A percentile compares a stretch with the other conserved stretches of the same genome.
These are phyloP conservation scores for Penicillium parvum DNA, from an alignment of 495 filamentous ascomycete genomes.

Conservation along the genomic window DNA sequence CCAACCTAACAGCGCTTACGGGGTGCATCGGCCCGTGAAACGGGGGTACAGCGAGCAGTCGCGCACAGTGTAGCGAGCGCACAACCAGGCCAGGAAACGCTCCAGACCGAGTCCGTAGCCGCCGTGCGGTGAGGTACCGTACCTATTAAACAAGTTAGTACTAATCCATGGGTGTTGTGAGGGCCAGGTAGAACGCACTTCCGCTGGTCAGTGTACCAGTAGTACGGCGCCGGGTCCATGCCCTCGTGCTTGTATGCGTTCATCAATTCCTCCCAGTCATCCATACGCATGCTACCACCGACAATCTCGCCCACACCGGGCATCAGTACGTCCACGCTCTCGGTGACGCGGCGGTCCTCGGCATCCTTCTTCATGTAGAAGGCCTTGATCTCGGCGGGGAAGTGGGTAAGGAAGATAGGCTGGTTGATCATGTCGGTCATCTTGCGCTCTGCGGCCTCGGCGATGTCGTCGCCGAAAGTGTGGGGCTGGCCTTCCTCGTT, in stretches of 20 bases:
- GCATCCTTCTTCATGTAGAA: conserved; percentile 98
- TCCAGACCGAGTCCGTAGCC: conserved; percentile 95
- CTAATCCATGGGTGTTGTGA: neutral
- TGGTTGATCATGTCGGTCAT: conserved; percentile 97
- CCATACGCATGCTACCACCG: conserved; percentile 94
- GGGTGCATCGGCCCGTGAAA: conserved; percentile 91
- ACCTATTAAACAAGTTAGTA: conserved; percentile 51
- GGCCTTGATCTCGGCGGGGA: conserved; percentile 95
- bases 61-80: conserved; percentile 83
- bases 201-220: conserved; percentile 98
- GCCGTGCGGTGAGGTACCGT: conserved; percentile 89
- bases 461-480: conserved; percentile 94
- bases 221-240: conserved; percentile 83
- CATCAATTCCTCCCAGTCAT: conserved; percentile 87
- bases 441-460: conserved; percentile 90
- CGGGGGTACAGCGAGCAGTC: conserved; percentile 89
- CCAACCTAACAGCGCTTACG: conserved; percentile 42
- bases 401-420: conserved; percentile 95
- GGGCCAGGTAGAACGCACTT: conserved; percentile 60
- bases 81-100: conserved; percentile 96
- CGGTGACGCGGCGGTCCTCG: conserved; percentile 79
- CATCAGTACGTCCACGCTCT: conserved; percentile 95
- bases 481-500: conserved; percentile 93
- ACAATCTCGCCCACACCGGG: conserved; percentile 97
- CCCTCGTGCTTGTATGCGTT: conserved; percentile 81